Evolutionary conservation across 352 stramenopile genomes (phyloP), one percentile per base, ranked within the genome.

Genomic region (Phytopythium helicoides): DNA sequence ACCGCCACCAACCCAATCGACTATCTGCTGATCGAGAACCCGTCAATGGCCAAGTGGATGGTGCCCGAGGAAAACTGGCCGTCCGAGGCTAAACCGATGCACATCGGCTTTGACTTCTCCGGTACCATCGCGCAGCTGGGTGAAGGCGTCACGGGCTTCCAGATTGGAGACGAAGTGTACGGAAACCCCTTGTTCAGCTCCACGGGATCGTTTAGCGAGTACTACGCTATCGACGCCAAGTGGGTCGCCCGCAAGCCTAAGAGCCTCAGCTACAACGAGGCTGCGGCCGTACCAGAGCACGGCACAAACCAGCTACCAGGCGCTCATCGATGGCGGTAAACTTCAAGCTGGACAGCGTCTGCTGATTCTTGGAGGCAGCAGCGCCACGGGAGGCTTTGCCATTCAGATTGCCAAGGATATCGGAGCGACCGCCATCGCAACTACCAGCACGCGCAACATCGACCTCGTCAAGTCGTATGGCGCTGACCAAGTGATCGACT

Each of bases 321-420:
- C 51, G 2, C 48, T 81, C 1, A 22, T 56, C 10, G 51, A 55
- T 12, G 56, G 64, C 39, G 59, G 54, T 19, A 69, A 64, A 16
- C 45, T 67, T 19, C 58, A 70, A 42, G 60, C 39, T 45, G 66
- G 39, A 34, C 54, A 64, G 34, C 56, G 59, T 25, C 56, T 87
- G 45, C 48, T 90, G 4, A 63, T 89, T 23, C 62, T 86, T 47
- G 72, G 73, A 18, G 77, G 77, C 14, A 83, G 70, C 58, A 78
- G 82, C 37, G 68, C 73, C 44, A 81, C 76, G 33, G 82, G 82
- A 23, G 23, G 78, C 3, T 76, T 78, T 25, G 80, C 52, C 15
- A 52, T 87, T 39, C 81, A 90, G 46, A 66, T 92, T 42, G 75
- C 76, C 34, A 82, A 82, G 57, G 57, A 54, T 12, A 25, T 71